Conservation (phyloP, 2,329 filamentous ascomycete genomes). For the Fusarium transvaalense region DNA sequence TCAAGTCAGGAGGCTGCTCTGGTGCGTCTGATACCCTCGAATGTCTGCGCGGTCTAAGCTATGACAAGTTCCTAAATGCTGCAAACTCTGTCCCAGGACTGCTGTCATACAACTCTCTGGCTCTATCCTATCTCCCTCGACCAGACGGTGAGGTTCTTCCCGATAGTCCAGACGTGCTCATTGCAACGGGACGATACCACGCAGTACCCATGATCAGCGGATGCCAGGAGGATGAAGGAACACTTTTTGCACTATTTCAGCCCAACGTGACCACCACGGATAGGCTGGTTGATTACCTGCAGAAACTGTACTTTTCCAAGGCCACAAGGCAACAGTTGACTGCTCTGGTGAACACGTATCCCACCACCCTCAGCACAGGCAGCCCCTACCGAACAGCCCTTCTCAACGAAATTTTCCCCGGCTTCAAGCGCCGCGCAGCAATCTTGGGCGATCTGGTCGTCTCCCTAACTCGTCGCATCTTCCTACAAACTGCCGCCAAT, state of each 20-base stretch:
- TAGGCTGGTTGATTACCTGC: conserved; percentile 72
- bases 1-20: conserved; percentile 71
- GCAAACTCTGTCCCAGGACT: conserved; percentile 77
- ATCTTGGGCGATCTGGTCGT: conserved; percentile 82
- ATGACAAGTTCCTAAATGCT: conserved; percentile 72
- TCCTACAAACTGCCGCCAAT: conserved; percentile 63
- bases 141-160: conserved; percentile 75
- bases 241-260: conserved; percentile 78
- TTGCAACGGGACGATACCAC: conserved; percentile 62
- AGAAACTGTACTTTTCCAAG: conserved; percentile 68
- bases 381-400: conserved; percentile 78
- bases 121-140: conserved; percentile 79
- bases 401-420: conserved; percentile 79
- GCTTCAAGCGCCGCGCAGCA: conserved; percentile 82
- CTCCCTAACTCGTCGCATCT: conserved; percentile 75
- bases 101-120: conserved; percentile 74
- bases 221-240: conserved; percentile 85
- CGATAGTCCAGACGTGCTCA: conserved; percentile 71
- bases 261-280: conserved; percentile 73
- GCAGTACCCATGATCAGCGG: conserved; percentile 70
- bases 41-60: conserved; percentile 73
- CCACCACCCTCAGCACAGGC: conserved; percentile 66
- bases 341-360: conserved; percentile 72
- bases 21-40: conserved; percentile 67
- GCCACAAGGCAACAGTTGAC: conserved; percentile 65